These are phyloP conservation scores for Aspergillus sp. DNA, from an alignment of 2,329 filamentous ascomycete species.

Conservation along the genomic window DNA sequence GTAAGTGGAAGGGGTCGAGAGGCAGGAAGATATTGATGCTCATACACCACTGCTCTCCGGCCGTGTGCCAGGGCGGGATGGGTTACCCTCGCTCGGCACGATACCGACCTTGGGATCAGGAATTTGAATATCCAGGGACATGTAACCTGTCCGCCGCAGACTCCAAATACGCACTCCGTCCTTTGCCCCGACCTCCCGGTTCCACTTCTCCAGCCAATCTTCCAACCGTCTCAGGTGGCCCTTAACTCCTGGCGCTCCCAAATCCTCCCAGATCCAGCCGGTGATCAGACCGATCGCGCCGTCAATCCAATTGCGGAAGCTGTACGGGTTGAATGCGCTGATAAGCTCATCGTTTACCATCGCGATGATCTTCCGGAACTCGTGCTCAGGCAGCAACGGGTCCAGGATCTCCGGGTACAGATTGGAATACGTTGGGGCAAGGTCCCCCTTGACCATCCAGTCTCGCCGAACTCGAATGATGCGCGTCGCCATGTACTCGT, in stretches of 20 bases:
- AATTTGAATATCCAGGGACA: constrained; percentile 61
- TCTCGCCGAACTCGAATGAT: constrained; percentile 90
- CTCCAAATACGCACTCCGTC: constrained; percentile 73
- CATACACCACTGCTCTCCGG: constrained; percentile 33
- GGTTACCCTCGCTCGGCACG: constrained; percentile 36
- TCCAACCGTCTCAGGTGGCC: constrained; percentile 69
- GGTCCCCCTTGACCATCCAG: constrained; percentile 85
- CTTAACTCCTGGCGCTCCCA: constrained; percentile 77
- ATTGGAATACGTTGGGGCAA: constrained; percentile 91
- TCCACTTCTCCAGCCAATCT: constrained; percentile 84
- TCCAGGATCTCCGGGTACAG: constrained; percentile 95
- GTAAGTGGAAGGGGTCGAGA: constrained; percentile 16
- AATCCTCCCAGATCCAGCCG: constrained; percentile 92
- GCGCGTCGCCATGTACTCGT: constrained; percentile 73
- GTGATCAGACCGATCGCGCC: constrained; percentile 76
- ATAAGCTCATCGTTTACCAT: constrained; percentile 77
- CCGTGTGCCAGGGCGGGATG: constrained; percentile 35
- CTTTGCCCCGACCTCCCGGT: constrained; percentile 61
- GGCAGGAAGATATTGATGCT: not conserved
- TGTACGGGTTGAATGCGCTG: constrained; percentile 77
- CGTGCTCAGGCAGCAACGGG: constrained; percentile 77
- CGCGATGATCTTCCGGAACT: constrained; percentile 80
- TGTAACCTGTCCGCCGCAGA: constrained; percentile 79
- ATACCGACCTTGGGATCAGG: constrained; percentile 51
- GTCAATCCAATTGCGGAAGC: constrained; percentile 75